phyloP scores from a whole-genome alignment of 176 grass and related monocot genomes.

The Lolium multiflorum region DNA sequence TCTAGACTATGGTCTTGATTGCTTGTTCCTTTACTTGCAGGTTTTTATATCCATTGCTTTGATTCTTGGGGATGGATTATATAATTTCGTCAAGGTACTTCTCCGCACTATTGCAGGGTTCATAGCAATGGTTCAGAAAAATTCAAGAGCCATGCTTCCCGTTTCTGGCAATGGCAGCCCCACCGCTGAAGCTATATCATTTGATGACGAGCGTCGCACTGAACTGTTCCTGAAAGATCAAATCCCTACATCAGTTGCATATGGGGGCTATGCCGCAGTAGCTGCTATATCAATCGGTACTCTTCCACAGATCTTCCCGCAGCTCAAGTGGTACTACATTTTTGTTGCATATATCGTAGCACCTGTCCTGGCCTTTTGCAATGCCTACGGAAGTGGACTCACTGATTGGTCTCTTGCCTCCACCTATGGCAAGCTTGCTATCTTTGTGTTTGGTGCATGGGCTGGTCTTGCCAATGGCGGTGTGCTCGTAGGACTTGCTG shows the following conservation, averaged over 20 bases:
- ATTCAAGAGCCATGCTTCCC: conserved; percentile 58
- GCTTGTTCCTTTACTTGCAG: conserved; percentile 38
- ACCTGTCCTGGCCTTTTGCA: conserved; percentile 89
- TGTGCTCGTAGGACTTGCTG: conserved; percentile 80
- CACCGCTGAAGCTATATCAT: conserved; percentile 51
- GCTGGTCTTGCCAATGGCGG: conserved; percentile 71
- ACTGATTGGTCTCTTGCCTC: conserved; percentile 97
- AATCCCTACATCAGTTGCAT: conserved; percentile 70
- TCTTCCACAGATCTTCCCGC: conserved; percentile 81
- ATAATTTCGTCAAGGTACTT: conserved; percentile 78
- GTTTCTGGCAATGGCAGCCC: conserved; percentile 47
- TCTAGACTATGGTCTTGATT: conserved; percentile 15
- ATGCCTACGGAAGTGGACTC: conserved; percentile 93
- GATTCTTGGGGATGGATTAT: conserved; percentile 84
- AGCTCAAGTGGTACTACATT: conserved; percentile 92
- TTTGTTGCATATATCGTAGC: conserved; percentile 75
- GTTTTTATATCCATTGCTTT: conserved; percentile 88
- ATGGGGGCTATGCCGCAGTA: conserved; percentile 59
- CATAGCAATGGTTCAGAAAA: conserved; percentile 49
- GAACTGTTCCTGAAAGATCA: conserved; percentile 79
- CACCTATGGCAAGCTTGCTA: conserved; percentile 93
- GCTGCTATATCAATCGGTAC: conserved; percentile 68
- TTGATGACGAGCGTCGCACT: conserved; percentile 74
- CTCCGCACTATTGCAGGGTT: conserved; percentile 47
- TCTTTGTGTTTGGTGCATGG: conserved; percentile 93